Conservation (phyloP, 331 rosid species). For the Arachis monticola region DNA sequence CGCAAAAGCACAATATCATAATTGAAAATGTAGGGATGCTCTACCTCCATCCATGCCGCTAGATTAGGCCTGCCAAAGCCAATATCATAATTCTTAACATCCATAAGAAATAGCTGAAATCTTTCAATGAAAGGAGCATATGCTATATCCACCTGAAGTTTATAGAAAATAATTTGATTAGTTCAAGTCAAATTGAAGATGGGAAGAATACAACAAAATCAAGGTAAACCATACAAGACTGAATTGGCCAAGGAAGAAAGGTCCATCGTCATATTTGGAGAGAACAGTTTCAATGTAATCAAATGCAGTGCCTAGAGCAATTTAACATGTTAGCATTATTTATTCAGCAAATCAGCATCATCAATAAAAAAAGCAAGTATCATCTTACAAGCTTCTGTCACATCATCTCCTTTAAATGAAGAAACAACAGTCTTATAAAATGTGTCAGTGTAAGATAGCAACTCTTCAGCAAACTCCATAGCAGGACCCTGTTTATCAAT, state of each 20-base stretch:
- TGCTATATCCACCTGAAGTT: conserved; percentile 83
- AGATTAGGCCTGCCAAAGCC: conserved; percentile 70
- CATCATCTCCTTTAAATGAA: conserved; percentile 69
- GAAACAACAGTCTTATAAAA: conserved; percentile 56
- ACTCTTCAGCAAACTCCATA: conserved; percentile 72
- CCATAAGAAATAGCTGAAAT: conserved; percentile 61
- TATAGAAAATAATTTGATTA: neutral
- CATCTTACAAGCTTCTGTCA: conserved; percentile 56
- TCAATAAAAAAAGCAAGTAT: conserved; percentile 36
- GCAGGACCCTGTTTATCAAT: conserved; percentile 54
- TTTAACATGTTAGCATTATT: conserved; percentile 3
- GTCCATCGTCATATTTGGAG: conserved; percentile 70
- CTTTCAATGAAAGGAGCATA: conserved; percentile 82
- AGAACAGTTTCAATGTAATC: conserved; percentile 72
- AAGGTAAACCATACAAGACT: conserved; percentile 57
- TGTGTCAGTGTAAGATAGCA: conserved; percentile 59
- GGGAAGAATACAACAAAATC: neutral
- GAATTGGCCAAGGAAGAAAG: conserved; percentile 82
- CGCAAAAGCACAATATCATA: too few species aligned
- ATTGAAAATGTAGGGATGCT: neutral
- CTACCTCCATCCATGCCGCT: conserved; percentile 75
- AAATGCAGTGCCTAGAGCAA: conserved; percentile 59
- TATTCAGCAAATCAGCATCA: conserved; percentile 9
- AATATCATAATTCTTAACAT: conserved; percentile 69
- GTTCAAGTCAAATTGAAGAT: conserved; percentile 6